Conservation (phyloP, 2,329 filamentous ascomycete genomes). For the Arthrobotrys musiformis region DNA sequence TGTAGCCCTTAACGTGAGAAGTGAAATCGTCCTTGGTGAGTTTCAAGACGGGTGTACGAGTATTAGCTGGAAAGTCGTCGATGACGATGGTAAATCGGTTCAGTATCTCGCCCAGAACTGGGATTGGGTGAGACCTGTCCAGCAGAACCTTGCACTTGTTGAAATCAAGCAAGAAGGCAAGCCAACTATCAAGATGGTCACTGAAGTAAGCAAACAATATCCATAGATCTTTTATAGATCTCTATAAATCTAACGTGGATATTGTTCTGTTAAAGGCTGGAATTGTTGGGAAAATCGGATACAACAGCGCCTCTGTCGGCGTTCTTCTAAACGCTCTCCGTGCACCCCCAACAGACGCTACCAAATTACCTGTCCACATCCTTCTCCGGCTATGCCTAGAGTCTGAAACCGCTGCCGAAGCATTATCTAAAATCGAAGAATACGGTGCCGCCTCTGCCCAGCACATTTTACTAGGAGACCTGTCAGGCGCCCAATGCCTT, state of each 20-base stretch:
- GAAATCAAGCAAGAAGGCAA: slow-evolving; percentile 64
- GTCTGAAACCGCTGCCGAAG: slow-evolving; percentile 65
- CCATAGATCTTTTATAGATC: not conserved
- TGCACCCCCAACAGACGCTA: slow-evolving; percentile 68
- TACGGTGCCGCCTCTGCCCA: slow-evolving; percentile 67
- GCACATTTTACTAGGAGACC: slow-evolving; percentile 67
- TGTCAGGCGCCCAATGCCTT: slow-evolving; percentile 64
- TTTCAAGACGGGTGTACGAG: slow-evolving; percentile 71
- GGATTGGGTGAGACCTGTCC: slow-evolving; percentile 70
- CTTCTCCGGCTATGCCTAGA: slow-evolving; percentile 70
- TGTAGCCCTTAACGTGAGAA: slow-evolving; percentile 70
- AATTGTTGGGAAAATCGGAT: slow-evolving; percentile 74
- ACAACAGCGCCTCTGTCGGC: slow-evolving; percentile 71
- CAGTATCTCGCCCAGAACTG: slow-evolving; percentile 69
- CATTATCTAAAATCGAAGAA: slow-evolving; percentile 64
- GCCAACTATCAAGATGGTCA: slow-evolving; percentile 69
- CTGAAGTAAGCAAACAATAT: slow-evolving; percentile 63
- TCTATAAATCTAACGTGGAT: not conserved
- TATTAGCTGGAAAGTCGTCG: slow-evolving; percentile 63
- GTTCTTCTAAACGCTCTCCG: slow-evolving; percentile 72
- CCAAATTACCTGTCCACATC: slow-evolving; percentile 71
- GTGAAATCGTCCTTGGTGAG: slow-evolving; percentile 70
- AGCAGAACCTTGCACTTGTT: slow-evolving; percentile 66
- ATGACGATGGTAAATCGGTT: slow-evolving; percentile 59
- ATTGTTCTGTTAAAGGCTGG: slow-evolving; percentile 62